These are phyloP conservation scores for Nevesoporus exiguus DNA, from an alignment of 768 basidiomycete genomes.

Conservation along the genomic window DNA sequence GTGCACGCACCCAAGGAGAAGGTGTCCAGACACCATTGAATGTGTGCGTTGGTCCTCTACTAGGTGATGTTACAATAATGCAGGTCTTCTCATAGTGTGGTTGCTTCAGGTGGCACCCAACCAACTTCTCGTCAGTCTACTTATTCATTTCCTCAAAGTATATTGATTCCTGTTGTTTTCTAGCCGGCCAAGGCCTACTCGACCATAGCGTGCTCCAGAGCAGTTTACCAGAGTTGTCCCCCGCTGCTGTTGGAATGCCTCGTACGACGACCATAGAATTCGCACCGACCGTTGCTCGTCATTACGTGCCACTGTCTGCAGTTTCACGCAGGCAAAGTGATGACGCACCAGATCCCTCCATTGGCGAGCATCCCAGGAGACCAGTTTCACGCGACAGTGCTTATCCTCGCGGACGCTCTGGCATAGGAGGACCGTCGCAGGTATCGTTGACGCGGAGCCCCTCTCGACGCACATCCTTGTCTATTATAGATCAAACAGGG, in stretches of 20 bases:
- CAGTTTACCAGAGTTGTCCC: conserved; percentile 2
- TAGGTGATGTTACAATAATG: background rate
- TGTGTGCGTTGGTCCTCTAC: conserved; percentile 5
- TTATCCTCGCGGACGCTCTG: conserved; percentile 15
- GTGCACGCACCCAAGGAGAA: background rate
- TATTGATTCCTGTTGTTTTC: conserved; percentile 1
- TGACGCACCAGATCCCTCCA: background rate
- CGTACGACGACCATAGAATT: conserved; percentile 54
- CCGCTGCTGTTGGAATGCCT: conserved; percentile 24
- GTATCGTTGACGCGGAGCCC: conserved; percentile 16
- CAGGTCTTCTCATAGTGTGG: conserved; percentile 36
- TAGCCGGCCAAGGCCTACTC: conserved; percentile 11
- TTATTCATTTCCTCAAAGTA: background rate
- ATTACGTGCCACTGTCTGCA: conserved; percentile 22
- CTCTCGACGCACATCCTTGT: conserved; percentile 12
- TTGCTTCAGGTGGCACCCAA: conserved; percentile 8
- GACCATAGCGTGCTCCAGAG: conserved; percentile 1
- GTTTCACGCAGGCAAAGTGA: conserved; percentile 28
- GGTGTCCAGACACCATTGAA: background rate
- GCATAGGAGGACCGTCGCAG: conserved; percentile 10
- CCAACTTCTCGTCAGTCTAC: conserved; percentile 10
- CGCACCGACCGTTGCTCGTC: conserved; percentile 35
- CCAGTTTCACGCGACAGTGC: conserved; percentile 6
- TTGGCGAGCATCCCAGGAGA: conserved; percentile 8
- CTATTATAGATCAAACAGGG: conserved; percentile 14